Evolutionary conservation across 2,329 filamentous ascomycete genomes (phyloP), one percentile per base, ranked within the genome.

Genomic region (Bimuria novae-zelandiae): DNA sequence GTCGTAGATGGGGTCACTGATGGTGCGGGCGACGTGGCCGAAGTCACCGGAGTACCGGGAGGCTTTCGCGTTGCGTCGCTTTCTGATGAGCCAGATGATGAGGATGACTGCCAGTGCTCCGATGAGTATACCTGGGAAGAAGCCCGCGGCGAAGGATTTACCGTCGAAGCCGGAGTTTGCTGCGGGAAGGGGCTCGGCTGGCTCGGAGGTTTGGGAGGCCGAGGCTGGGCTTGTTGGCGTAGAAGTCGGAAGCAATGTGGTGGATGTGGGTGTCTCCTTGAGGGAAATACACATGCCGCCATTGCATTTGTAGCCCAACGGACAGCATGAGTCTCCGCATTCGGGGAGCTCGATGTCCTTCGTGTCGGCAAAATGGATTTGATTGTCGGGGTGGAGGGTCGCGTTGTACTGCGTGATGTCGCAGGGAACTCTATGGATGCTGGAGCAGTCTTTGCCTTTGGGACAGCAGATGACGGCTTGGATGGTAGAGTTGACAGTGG

Each of bases 391-490:
- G 57, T 84, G 75, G 16, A 75, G 60, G 7, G 74, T 78, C 2
- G 84, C 79, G 62, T 91, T 82, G 66, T 91, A 86, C 39, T 82
- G 77, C 6, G 68, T 69, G 50, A 87, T 65, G 58, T 89, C 81
- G 77, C 89, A 92, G 33, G 79, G 79, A 55, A 90, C 86, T 25
- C 86, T 79, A 59, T 79, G 66, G 61, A 92, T 88, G 42, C 71
- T 77, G n/a, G 74, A 61, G 75, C 89, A 92, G 62, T 79, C 77
- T 30, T 60, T 55, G 30, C 79, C 82, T 1, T 71, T 59, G 1
- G 88, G 88, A 67, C 89, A 92, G 76, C 89, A 92, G 43, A 92
- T 76, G 12, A 87, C 80, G 0, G 88, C 89, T 5, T 86, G 87
- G 39, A 79, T 76, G n/a, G 86, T 86, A 40, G 71, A 72, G 64